Evolutionary conservation across 768 basidiomycete species (phyloP), one percentile per base, ranked within the genome.

Genomic region (Tulasnella sp.): DNA sequence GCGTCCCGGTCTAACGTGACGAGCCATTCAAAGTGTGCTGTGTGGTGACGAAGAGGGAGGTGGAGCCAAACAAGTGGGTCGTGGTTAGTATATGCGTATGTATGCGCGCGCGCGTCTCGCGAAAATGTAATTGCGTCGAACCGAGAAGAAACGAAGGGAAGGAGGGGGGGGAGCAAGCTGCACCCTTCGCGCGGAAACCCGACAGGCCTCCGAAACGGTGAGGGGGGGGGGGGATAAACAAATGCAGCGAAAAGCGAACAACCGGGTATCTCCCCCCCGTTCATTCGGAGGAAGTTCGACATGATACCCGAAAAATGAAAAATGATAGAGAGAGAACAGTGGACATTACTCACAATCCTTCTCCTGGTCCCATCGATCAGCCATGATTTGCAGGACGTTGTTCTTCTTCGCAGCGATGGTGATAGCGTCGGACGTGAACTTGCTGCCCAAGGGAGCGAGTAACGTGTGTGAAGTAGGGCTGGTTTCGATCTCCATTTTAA

Each of bases 1-100:
- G 83, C 83, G 54, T 84, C 83, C 16, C 83, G 80, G 72, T 82
- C 83, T 44, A 84, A 82, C 42, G 81, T 83, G 22, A 84, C 83
- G 54, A 84, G 82, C 83, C 83, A 84, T 78, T 84, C 83, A 74
- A 83, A 78, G 78, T 84, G 83, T 81, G 84, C 83, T 84, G 22
- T 44, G 16, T 12, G 46, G 24, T 18, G 50, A 44, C n/a, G 80
- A 24, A 41, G 28, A 75, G 72, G 54, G 16, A 31, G 46, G 11
- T 22, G 11, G 24, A n/a, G 11, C 54, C 54, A 54, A n/a, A 54
- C 6, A 54, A 11, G n/a, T n/a, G 48, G n/a, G 37, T 34, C 22
- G 16, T 31, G 28, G 78, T 72, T 64, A 60, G 46, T 42, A 80
- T 46, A 28, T 24, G 37, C 54, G 54, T 54, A 24, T 54, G 54